Evolutionary conservation across 2,329 filamentous ascomycete genomes (phyloP).

Genomic region (Ophiocordyceps australis): DNA sequence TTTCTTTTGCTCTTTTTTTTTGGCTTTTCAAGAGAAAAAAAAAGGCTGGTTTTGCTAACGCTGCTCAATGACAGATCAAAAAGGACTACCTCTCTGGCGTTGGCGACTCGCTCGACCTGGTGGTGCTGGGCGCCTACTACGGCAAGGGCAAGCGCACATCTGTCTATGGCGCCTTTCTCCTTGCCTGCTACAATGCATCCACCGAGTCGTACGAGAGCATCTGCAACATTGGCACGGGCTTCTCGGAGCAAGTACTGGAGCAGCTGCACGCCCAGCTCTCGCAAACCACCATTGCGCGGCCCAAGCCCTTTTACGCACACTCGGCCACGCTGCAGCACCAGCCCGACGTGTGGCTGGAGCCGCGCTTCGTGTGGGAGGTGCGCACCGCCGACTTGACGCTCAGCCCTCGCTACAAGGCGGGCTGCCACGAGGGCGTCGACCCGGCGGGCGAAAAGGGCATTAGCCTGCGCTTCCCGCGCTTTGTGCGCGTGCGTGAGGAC

Average conservation of each 20-base stretch:
- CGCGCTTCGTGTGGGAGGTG: constrained; percentile 89
- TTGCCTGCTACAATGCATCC: constrained; percentile 77
- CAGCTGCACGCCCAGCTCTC: constrained; percentile 63
- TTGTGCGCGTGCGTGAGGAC: constrained; percentile 81
- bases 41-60: too few species aligned
- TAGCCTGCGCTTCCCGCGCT: constrained; percentile 77
- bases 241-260: constrained; percentile 86
- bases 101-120: constrained; percentile 89
- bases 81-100: constrained; percentile 93
- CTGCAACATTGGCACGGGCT: constrained; percentile 97
- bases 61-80: constrained; percentile 60
- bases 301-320: constrained; percentile 91
- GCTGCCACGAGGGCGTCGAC: constrained; percentile 62
- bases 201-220: constrained; percentile 82
- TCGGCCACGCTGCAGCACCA: constrained; percentile 75
- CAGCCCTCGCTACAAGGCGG: constrained; percentile 86
- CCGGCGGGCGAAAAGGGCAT: constrained; percentile 58
- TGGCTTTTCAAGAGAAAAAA: too few species aligned
- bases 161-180: constrained; percentile 86
- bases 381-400: constrained; percentile 91
- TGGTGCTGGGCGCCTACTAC: constrained; percentile 86
- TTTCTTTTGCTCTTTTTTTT: too few species aligned
- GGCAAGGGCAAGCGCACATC: constrained; percentile 92
- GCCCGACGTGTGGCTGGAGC: constrained; percentile 97
- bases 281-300: constrained; percentile 63